Conservation (phyloP, 495 filamentous ascomycete genomes). For the Cudoniella acicularis region DNA sequence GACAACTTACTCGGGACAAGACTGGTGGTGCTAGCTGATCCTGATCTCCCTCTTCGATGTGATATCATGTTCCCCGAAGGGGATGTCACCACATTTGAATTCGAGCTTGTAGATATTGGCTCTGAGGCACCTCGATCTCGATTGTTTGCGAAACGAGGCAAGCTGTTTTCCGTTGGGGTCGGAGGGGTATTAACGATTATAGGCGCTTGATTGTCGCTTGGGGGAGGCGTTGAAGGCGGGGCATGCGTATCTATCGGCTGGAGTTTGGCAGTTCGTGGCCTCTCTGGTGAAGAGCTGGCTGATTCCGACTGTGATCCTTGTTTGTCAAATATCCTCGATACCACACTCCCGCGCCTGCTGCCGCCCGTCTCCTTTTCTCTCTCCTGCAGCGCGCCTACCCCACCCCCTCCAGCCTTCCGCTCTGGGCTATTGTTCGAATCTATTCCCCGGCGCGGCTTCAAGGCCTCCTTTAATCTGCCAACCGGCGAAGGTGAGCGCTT, state of each 20-base stretch:
- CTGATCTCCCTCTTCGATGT: conserved; percentile 60
- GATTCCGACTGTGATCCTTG: conserved; percentile 4
- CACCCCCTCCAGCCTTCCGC: conserved; percentile 13
- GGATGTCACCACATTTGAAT: conserved; percentile 38
- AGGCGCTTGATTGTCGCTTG: conserved; percentile 35
- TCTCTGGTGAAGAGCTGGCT: conserved; percentile 13
- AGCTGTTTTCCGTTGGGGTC: conserved; percentile 43
- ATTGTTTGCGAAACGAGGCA: conserved; percentile 15
- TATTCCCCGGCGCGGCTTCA: conserved; percentile 25
- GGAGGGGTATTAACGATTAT: conserved; percentile 56
- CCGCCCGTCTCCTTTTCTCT: conserved; percentile 9
- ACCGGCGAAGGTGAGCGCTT: conserved; percentile 42
- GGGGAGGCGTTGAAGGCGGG: conserved; percentile 42
- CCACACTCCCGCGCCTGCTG: conserved; percentile 20
- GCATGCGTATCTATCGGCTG: conserved; percentile 23
- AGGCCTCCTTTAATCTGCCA: conserved; percentile 43
- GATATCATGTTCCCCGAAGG: conserved; percentile 70
- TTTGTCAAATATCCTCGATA: conserved; percentile 25
- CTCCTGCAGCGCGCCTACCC: neutral
- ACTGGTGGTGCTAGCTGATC: conserved; percentile 57
- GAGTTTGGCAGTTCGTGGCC: conserved; percentile 17
- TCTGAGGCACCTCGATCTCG: conserved; percentile 23
- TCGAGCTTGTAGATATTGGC: conserved; percentile 28
- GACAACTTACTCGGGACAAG: conserved; percentile 86
- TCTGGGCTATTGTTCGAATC: conserved; percentile 42